Conservation (phyloP, 129 eudicot species). For the Escallonia herrerae region DNA sequence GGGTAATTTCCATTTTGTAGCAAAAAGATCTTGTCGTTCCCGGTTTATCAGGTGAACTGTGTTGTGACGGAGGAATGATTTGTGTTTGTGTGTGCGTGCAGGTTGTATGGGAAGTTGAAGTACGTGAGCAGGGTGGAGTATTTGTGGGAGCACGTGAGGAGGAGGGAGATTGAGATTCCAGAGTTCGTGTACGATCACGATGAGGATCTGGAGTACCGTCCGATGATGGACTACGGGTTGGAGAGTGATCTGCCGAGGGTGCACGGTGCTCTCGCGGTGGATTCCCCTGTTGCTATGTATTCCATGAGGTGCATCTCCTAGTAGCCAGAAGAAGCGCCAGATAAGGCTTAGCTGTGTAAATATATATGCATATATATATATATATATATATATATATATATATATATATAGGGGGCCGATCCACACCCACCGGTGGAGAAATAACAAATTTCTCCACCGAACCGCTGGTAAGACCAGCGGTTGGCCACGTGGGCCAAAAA, state of each 20-base stretch:
- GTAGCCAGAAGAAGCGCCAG: neutral
- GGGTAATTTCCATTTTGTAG: constrained; percentile 23
- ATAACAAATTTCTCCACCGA: too few species aligned
- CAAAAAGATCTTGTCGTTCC: too few species aligned
- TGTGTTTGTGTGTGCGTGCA: constrained; percentile 32
- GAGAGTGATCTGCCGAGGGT: constrained; percentile 85
- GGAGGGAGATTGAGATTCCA: constrained; percentile 61
- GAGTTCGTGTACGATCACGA: constrained; percentile 75
- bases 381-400: too few species aligned
- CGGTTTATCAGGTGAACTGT: too few species aligned
- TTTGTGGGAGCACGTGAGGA: constrained; percentile 64
- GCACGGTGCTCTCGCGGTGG: constrained; percentile 37
- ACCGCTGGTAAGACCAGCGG: too few species aligned
- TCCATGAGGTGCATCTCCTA: constrained; percentile 70
- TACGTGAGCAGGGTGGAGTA: constrained; percentile 65
- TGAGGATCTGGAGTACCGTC: constrained; percentile 66
- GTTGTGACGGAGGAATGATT: neutral
- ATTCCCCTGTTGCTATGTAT: constrained; percentile 52
- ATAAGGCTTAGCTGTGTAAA: too few species aligned
- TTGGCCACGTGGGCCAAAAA: too few species aligned
- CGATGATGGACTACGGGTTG: constrained; percentile 69
- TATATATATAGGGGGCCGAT: too few species aligned
- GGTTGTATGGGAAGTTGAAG: constrained; percentile 64
- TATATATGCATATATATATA: too few species aligned
- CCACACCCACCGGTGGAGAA: too few species aligned